Conservation (phyloP, 2,329 filamentous ascomycete species). For the Fusarium pseudoanthophilum region DNA sequence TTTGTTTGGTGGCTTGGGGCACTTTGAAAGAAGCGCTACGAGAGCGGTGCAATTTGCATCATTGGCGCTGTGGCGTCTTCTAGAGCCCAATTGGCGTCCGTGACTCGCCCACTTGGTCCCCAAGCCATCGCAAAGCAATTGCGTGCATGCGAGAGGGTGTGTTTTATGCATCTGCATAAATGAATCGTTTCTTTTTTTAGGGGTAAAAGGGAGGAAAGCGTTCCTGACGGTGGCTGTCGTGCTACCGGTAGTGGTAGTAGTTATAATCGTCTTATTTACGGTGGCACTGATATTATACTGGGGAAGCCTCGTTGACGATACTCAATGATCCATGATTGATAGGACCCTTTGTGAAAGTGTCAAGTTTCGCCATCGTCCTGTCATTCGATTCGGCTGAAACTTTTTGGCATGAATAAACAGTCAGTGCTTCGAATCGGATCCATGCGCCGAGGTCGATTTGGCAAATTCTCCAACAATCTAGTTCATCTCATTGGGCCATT, state of each 20-base stretch:
- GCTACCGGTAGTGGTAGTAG: neutral
- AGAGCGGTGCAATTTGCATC: constrained; percentile 14
- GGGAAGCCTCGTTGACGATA: neutral
- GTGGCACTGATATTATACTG: neutral
- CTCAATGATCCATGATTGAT: neutral
- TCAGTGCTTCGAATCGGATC: constrained; percentile 8
- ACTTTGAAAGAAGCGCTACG: constrained; percentile 4
- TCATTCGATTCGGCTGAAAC: constrained; percentile 1
- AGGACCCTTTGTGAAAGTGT: constrained; percentile 8
- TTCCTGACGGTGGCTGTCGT: constrained; percentile 1
- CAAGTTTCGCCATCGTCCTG: constrained; percentile 13
- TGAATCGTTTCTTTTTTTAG: neutral
- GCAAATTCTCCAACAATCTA: neutral
- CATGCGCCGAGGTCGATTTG: neutral
- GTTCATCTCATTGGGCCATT: neutral
- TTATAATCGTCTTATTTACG: neutral
- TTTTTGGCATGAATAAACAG: neutral
- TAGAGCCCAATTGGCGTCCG: constrained; percentile 5
- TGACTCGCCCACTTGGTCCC: constrained; percentile 6
- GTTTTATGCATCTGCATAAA: constrained; percentile 18
- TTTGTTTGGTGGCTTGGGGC: neutral
- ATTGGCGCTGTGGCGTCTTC: constrained; percentile 32
- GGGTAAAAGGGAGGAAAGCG: constrained; percentile 1
- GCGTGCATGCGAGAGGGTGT: neutral
- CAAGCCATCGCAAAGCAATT: neutral